A percentile compares a stretch with the other conserved stretches of the same genome.
phyloP scores from a whole-genome alignment of 2,329 filamentous ascomycete genomes.

The Aspergillus sp. region DNA sequence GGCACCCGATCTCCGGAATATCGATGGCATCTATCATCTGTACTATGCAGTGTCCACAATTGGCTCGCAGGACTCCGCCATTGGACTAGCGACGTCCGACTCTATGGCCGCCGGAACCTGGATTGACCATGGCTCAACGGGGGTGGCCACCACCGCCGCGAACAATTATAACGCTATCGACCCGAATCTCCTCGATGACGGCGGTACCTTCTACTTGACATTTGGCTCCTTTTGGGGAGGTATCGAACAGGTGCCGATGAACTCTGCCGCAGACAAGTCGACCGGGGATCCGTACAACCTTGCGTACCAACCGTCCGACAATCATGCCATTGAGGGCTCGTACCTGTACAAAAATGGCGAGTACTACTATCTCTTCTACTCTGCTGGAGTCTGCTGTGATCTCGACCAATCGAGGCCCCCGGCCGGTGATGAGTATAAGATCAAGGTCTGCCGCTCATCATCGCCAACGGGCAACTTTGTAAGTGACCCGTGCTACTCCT shows the following conservation, averaged over 20 bases:
- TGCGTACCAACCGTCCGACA: constrained; percentile 45
- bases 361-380: constrained; percentile 59
- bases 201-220: constrained; percentile 41
- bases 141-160: constrained; percentile 28
- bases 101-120: constrained; percentile 32
- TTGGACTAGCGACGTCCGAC: constrained; percentile 49
- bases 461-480: constrained; percentile 48
- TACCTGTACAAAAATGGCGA: constrained; percentile 48
- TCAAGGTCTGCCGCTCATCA: constrained; percentile 53
- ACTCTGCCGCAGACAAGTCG: constrained; percentile 14
- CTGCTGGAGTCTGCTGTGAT: constrained; percentile 49
- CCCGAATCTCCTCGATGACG: constrained; percentile 43
- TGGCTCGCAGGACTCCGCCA: constrained; percentile 53
- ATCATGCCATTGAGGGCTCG: constrained; percentile 50
- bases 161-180: constrained; percentile 55
- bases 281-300: constrained; percentile 39
- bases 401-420: constrained; percentile 47
- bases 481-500: constrained; percentile 7
- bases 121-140: constrained; percentile 29
- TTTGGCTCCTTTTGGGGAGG: constrained; percentile 66
- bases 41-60: constrained; percentile 59
- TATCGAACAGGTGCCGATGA: constrained; percentile 49
- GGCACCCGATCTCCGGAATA: constrained; percentile 56
- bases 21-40: constrained; percentile 53
- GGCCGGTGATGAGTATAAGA: constrained; percentile 54